Evolutionary conservation across 805 yeast species (phyloP), one percentile per base, ranked within the genome.

Genomic region (Candida adriatica): DNA sequence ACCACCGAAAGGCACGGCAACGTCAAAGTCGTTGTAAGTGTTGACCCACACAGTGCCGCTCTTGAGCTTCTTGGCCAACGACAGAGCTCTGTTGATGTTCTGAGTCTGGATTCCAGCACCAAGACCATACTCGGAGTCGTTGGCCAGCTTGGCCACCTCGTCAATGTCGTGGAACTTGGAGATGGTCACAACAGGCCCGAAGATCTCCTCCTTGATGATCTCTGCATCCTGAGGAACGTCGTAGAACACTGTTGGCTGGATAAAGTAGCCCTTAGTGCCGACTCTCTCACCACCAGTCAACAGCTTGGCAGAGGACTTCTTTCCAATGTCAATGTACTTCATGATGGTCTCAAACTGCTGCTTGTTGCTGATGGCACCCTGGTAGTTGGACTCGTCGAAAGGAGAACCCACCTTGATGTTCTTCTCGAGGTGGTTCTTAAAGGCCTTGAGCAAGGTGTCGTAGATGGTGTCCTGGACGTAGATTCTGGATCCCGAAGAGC

Each of bases 1-100:
- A 53, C 90, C 90, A 58, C 90, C 90, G 53, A 81, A 81, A 62
- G 90, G 88, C 56, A 79, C 81, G 56, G 68, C 63, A 32, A 70
- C 73, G 54, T 80, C 75, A 72, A 80, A 79, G 55, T 79, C 86
- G 53, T 80, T 80, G 62, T 79, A 80, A 37, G 87, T 79, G 68
- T 81, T 81, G 42, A 79, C 64, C 87, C 88, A 81, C 41, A 81
- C 73, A 27, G 86, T 76, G 62, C 90, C 90, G 31, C 87, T 76
- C 54, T 73, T 71, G 38, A 81, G 55, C 62, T 67, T 70, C 60
- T 72, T 71, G 28, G 87, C 64, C 36, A 79, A 82, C 28, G 66
- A 69, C 35, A 73, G 54, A 29, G 83, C 83, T 42, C 71, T 77
- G 61, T 70, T 68, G 30, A 80, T 44, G 51, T 69, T 69, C 41